These are phyloP conservation scores for Alternaria sp. DNA, from an alignment of 2,329 filamentous ascomycete species.

Conservation along the genomic window DNA sequence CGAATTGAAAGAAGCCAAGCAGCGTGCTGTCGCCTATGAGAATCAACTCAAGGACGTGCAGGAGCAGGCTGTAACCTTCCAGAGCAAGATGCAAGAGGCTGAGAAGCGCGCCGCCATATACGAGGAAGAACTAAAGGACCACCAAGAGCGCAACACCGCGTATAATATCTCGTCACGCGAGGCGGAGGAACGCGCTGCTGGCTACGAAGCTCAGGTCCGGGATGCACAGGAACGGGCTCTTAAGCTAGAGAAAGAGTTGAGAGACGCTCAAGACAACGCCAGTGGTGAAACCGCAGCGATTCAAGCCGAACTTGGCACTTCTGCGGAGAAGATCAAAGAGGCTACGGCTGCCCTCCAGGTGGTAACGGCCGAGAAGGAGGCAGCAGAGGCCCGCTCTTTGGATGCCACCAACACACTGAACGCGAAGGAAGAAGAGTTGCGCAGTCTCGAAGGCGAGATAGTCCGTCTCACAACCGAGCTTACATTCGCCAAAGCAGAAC, in stretches of 20 bases:
- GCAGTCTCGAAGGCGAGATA: slow-evolving; percentile 66
- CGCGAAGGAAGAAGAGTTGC: slow-evolving; percentile 49
- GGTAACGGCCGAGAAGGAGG: slow-evolving; percentile 44
- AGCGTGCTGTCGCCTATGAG: slow-evolving; percentile 45
- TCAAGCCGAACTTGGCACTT: slow-evolving; percentile 48
- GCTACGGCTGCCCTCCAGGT: slow-evolving; percentile 36
- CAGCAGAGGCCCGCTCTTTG: slow-evolving; percentile 41
- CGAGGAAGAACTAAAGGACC: slow-evolving; percentile 42
- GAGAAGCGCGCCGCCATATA: slow-evolving; percentile 41
- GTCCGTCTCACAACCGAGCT: slow-evolving; percentile 77
- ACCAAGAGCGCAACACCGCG: slow-evolving; percentile 38
- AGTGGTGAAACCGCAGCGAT: slow-evolving; percentile 47
- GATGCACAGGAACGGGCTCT: slow-evolving; percentile 46
- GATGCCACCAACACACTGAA: slow-evolving; percentile 42
- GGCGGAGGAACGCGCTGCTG: slow-evolving; percentile 33
- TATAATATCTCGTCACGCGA: slow-evolving; percentile 36
- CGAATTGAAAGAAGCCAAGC: slow-evolving; percentile 38
- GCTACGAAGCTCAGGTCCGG: slow-evolving; percentile 46
- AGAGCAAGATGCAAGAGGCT: slow-evolving; percentile 39
- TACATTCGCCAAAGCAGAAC: slow-evolving; percentile 88
- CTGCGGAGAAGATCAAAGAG: slow-evolving; percentile 45
- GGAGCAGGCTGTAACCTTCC: slow-evolving; percentile 40
- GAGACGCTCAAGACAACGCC: slow-evolving; percentile 46
- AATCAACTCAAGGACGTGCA: slow-evolving; percentile 47
- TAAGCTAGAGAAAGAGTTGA: slow-evolving; percentile 46